A percentile compares a stretch with the other conserved stretches of the same genome.
Conservation (phyloP, 2,329 filamentous ascomycete species). For the Pezicula carpinea region DNA sequence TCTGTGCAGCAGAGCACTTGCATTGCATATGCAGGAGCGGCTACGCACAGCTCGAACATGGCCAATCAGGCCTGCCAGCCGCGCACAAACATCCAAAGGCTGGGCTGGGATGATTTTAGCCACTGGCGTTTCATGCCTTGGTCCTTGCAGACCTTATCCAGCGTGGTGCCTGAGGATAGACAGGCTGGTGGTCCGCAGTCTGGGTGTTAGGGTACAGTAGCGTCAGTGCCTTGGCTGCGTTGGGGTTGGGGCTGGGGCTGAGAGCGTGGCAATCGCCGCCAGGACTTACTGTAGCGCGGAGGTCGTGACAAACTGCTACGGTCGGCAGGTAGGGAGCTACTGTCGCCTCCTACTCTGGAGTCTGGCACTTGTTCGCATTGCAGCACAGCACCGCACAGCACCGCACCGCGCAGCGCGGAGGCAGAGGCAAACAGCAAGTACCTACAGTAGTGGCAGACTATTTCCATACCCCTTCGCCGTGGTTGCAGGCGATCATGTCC, state of each 20-base stretch:
- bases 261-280: background rate
- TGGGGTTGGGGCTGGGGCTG: too few relatives aligned
- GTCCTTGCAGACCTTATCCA: conserved; percentile 8
- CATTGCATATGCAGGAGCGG: conserved; percentile 28
- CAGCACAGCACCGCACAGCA: too few relatives aligned
- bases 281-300: too few relatives aligned
- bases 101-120: conserved; percentile 19
- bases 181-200: conserved; percentile 6
- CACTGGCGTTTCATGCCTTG: conserved; percentile 23
- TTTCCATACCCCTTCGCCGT: background rate
- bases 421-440: background rate
- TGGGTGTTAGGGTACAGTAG: too few relatives aligned
- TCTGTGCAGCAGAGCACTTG: conserved; percentile 26
- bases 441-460: too few relatives aligned
- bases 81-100: conserved; percentile 14
- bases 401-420: too few relatives aligned
- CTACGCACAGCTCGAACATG: conserved; percentile 23
- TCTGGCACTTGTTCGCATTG: too few relatives aligned
- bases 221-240: too few relatives aligned
- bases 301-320: too few relatives aligned
- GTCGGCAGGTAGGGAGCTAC: too few relatives aligned
- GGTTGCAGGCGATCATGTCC: conserved; percentile 1
- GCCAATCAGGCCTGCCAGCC: conserved; percentile 18
- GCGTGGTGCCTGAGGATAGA: background rate
- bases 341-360: too few relatives aligned